Percentiles rank a stretch among this genome's conserved stretches.
phyloP scores from a whole-genome alignment of 2,329 filamentous ascomycete species.

The Fusarium continuum region DNA sequence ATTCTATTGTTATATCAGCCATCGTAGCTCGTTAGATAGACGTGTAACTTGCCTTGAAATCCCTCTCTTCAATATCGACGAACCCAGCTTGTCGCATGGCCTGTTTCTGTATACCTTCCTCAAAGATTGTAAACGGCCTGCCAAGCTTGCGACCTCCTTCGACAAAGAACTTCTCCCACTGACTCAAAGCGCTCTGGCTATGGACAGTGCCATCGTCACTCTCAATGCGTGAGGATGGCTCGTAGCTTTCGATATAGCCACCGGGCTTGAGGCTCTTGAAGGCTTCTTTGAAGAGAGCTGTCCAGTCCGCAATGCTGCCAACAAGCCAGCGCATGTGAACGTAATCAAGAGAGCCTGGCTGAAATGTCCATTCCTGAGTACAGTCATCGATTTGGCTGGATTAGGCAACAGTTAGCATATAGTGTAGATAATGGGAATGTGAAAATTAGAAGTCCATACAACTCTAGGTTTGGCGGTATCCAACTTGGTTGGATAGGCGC shows the following conservation, averaged over 20 bases:
- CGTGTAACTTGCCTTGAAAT: neutral
- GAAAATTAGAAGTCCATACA: no score
- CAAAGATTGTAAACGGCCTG: neutral
- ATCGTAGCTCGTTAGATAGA: neutral
- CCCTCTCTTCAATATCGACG: neutral
- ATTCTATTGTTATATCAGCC: neutral
- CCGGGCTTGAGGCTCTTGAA: constrained; percentile 1
- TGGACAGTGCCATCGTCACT: neutral
- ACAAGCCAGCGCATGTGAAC: constrained; percentile 13
- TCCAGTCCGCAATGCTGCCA: neutral
- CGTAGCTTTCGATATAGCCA: constrained; percentile 4
- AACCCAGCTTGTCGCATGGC: constrained; percentile 5
- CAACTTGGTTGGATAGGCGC: constrained; percentile 8
- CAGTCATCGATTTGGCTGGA: constrained; percentile 11
- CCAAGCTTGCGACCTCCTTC: constrained; percentile 5
- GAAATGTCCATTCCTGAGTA: neutral
- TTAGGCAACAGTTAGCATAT: rapidly evolving
- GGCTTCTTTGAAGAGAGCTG: neutral
- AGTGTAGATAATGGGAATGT: rapidly evolving
- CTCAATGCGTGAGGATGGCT: neutral
- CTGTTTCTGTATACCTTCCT: neutral
- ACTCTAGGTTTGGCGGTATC: constrained; percentile 1
- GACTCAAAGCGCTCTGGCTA: neutral
- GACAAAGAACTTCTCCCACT: constrained; percentile 12
- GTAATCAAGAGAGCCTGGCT: neutral